Base-by-base conservation (phyloP, 768 basidiomycete genomes). In the Clathrus columnatus region DNA sequence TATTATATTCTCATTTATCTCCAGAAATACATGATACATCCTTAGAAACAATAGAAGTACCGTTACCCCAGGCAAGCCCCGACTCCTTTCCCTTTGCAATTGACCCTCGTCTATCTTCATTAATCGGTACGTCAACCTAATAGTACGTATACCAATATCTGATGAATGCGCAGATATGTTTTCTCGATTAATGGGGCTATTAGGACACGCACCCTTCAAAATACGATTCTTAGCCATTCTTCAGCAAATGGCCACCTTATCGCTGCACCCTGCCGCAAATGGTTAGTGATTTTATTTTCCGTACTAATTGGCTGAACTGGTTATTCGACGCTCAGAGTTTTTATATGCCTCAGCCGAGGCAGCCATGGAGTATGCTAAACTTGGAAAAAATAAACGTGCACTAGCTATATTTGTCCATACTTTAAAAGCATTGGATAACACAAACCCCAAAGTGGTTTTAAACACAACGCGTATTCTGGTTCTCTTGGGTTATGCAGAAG, bases 311-410 rank as follows among this genome's bases (percentile, higher is more conserved):
- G 5, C 20, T 14, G 56, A 29, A 16, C 28, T 14, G 11, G 48
- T 36, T 32, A 51, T 36, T 61, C 16, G n/a, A 28, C 30, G 11
- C n/a, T 50, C 59, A 89, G 85, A 73, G 11, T 90, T 82, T 64
- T 72, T 87, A 18, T 67, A 68, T 1, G 70, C 79, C 1, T 92
- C 87, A 2, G 70, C 84, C 1, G 80, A 84, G 43, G 76, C 95
- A 5, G 93, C 87, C 0, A 76, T 82, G 54, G 90, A 93, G 65
- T 92, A 93, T 62, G 71, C 83, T 45, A 79, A 76, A 30, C 75
- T 97, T 1, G 93, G 94, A 2, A 89, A 86, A 65, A 68, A 71
- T 1, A 79, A 79, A 50, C 79, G 85, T 32, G 91, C 92, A 0
- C 73, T 71, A 0, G 63, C 70, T 1, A 76, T 95, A 18, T 87